Conservation (phyloP, 2,329 filamentous ascomycete genomes). For the Leptoxyphium fumago region DNA sequence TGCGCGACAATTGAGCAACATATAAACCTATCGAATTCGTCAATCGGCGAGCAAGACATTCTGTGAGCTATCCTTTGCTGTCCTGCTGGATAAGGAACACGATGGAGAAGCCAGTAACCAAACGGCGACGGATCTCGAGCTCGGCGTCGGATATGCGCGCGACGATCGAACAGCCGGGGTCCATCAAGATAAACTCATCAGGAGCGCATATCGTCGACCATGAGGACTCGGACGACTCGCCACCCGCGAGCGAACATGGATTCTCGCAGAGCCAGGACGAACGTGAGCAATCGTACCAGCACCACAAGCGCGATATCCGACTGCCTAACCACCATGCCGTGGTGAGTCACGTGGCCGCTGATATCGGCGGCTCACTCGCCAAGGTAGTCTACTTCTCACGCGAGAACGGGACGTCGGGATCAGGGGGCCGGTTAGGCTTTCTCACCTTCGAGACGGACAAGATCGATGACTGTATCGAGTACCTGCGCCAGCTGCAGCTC, state of each 20-base stretch:
- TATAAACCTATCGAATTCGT: too few relatives aligned
- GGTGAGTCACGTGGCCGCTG: slow-evolving; percentile 91
- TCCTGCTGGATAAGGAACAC: background rate
- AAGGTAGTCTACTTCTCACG: slow-evolving; percentile 97
- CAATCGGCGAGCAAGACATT: too few relatives aligned
- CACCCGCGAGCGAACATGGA: slow-evolving; percentile 10
- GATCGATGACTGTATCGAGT: slow-evolving; percentile 86
- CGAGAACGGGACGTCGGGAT: slow-evolving; percentile 46
- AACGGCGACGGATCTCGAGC: slow-evolving; percentile 21
- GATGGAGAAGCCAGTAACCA: slow-evolving; percentile 33
- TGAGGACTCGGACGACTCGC: slow-evolving; percentile 30
- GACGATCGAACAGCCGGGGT: slow-evolving; percentile 44
- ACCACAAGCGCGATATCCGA: slow-evolving; percentile 86
- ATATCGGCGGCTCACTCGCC: slow-evolving; percentile 92
- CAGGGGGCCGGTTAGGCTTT: slow-evolving; percentile 85
- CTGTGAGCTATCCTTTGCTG: too few relatives aligned
- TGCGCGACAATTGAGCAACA: too few relatives aligned
- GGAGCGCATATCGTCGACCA: slow-evolving; percentile 94
- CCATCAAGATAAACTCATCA: slow-evolving; percentile 89
- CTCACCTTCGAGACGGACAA: slow-evolving; percentile 90
- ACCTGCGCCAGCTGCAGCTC: slow-evolving; percentile 71
- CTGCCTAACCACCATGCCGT: slow-evolving; percentile 88
- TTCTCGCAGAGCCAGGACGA: slow-evolving; percentile 26
- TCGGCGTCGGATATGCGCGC: slow-evolving; percentile 29
- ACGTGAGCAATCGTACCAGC: slow-evolving; percentile 41